Percentiles rank a stretch among this genome's conserved stretches.
Evolutionary conservation across 2,329 filamentous ascomycete species (phyloP).

Genomic region (Fusarium sp.): DNA sequence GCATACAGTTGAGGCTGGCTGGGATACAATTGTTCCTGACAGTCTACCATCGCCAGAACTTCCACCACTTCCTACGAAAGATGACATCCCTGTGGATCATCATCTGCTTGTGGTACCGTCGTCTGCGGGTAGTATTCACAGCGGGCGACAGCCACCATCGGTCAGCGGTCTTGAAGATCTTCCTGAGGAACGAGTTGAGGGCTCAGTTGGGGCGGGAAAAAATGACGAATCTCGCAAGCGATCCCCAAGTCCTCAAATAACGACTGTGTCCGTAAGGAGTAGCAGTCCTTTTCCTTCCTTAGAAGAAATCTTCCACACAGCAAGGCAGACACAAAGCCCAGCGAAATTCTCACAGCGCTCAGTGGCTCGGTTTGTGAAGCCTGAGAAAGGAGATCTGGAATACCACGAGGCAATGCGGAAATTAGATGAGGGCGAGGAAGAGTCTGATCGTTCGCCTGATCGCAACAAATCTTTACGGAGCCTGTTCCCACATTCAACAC

Average conservation of each 20-base stretch:
- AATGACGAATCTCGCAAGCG: slow-evolving; percentile 29
- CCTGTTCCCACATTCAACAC: slow-evolving; percentile 53
- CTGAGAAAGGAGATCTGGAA: slow-evolving; percentile 51
- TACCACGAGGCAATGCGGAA: slow-evolving; percentile 62
- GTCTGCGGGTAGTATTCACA: slow-evolving; percentile 57
- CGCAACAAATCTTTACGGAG: slow-evolving; percentile 46
- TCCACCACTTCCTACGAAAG: slow-evolving; percentile 23
- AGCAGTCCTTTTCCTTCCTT: slow-evolving; percentile 55
- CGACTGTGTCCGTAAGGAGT: slow-evolving; percentile 42
- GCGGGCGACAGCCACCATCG: slow-evolving; percentile 65
- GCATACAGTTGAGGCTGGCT: slow-evolving; percentile 10
- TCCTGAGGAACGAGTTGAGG: slow-evolving; percentile 39
- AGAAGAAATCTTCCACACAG: slow-evolving; percentile 59
- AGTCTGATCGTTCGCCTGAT: slow-evolving; percentile 46
- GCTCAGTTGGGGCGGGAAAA: slow-evolving; percentile 45
- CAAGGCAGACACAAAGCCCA: slow-evolving; percentile 54
- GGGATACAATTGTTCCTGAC: slow-evolving; percentile 44
- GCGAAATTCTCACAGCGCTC: slow-evolving; percentile 49
- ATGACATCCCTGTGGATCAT: slow-evolving; percentile 14
- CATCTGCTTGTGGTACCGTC: slow-evolving; percentile 31
- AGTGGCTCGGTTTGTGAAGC: slow-evolving; percentile 45
- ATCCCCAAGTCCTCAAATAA: slow-evolving; percentile 32
- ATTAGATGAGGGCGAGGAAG: slow-evolving; percentile 54
- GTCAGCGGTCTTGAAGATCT: slow-evolving; percentile 53
- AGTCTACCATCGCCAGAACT: slow-evolving; percentile 40